Conservation (phyloP, 208 protist species). For the Porcisia hertigi region DNA sequence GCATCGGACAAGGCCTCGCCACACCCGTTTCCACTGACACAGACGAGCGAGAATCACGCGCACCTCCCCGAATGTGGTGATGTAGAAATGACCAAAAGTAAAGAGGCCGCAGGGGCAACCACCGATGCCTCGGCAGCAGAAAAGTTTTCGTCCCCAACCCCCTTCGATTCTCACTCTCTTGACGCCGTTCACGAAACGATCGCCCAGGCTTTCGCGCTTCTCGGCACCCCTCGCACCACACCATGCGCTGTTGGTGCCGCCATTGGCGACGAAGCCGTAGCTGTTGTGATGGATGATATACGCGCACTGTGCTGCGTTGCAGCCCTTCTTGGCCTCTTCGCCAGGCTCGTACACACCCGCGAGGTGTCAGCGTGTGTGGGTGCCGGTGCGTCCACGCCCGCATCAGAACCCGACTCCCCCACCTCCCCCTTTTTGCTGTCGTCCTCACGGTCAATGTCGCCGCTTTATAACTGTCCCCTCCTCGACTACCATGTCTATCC, state of each 20-base stretch:
- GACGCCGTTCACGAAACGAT: neutral
- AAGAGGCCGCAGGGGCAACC: neutral
- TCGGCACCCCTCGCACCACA: constrained; percentile 4
- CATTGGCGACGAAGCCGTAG: neutral
- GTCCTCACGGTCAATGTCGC: neutral
- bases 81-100: neutral
- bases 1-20: neutral
- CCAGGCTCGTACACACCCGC: constrained; percentile 35
- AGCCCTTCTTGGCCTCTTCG: constrained; percentile 33
- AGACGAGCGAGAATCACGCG: neutral
- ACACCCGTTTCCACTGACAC: neutral
- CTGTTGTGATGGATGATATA: constrained; percentile 21
- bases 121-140: neutral
- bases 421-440: neutral
- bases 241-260: neutral
- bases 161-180: neutral
- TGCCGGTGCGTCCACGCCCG: neutral
- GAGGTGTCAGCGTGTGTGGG: constrained; percentile 16
- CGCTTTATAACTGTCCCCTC: constrained; percentile 1
- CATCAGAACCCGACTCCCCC: neutral
- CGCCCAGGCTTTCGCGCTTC: neutral
- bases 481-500: constrained; percentile 21
- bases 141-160: neutral
- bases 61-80: neutral
- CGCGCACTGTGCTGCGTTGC: constrained; percentile 25